Evolutionary conservation across 2,329 filamentous ascomycete genomes (phyloP).

Genomic region (Aureobasidium sp.): DNA sequence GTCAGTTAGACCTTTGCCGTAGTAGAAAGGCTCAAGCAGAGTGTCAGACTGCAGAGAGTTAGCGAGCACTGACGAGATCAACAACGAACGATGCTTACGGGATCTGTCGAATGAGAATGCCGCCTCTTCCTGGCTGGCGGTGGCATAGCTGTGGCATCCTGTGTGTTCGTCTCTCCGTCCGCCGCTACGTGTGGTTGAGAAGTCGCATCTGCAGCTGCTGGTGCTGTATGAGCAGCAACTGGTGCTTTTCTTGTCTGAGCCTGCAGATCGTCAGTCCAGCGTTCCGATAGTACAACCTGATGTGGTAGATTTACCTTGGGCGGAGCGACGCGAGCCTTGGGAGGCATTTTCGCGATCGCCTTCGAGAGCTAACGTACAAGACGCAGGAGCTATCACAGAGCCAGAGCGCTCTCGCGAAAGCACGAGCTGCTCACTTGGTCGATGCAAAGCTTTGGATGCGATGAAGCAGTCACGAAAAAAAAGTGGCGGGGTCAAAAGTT

Average conservation of each 20-base stretch:
- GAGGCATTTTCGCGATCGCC: background rate
- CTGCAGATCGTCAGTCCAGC: slow-evolving; percentile 4
- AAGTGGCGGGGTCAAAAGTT: slow-evolving; percentile 16
- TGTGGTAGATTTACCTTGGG: slow-evolving; percentile 10
- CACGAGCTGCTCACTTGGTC: background rate
- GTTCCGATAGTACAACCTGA: background rate
- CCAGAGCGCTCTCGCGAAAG: slow-evolving; percentile 7
- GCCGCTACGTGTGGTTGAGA: background rate
- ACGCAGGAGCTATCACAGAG: background rate
- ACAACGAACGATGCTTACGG: background rate
- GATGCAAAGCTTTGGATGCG: slow-evolving; percentile 12
- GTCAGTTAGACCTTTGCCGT: slow-evolving; percentile 59
- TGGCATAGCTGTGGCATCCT: slow-evolving; percentile 6
- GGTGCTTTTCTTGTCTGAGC: slow-evolving; percentile 14
- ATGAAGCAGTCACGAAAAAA: slow-evolving; percentile 16
- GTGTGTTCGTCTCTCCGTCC: background rate
- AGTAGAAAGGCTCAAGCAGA: slow-evolving; percentile 63
- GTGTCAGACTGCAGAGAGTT: slow-evolving; percentile 39
- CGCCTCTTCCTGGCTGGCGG: slow-evolving; percentile 12
- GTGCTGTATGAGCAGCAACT: slow-evolving; percentile 14
- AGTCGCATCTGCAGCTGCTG: background rate
- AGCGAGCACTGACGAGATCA: background rate
- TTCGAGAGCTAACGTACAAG: background rate
- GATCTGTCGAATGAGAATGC: slow-evolving; percentile 17
- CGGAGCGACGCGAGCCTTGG: slow-evolving; percentile 12